Evolutionary conservation across 2,329 filamentous ascomycete genomes (phyloP).

Genomic region (Phyllachora maydis): DNA sequence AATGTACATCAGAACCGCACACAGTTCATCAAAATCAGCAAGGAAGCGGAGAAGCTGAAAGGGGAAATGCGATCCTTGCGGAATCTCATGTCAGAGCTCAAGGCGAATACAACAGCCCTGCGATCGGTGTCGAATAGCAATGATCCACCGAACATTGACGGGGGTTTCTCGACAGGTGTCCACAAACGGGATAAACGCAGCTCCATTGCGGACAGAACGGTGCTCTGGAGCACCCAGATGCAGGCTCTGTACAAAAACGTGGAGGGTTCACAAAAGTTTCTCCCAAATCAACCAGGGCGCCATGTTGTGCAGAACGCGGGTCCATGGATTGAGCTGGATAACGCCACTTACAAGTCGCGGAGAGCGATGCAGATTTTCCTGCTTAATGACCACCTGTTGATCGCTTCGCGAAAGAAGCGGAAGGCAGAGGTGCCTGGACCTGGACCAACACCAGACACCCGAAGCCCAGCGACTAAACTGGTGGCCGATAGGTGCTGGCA

Average conservation of each 20-base stretch:
- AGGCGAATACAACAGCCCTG: constrained; percentile 49
- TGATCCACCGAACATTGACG: constrained; percentile 24
- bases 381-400: constrained; percentile 81
- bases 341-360: constrained; percentile 87
- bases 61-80: constrained; percentile 82
- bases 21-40: constrained; percentile 98
- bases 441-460: constrained; percentile 19
- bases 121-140: constrained; percentile 31
- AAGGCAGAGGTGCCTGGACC: constrained; percentile 47
- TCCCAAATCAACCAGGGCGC: constrained; percentile 75
- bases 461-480: constrained; percentile 47
- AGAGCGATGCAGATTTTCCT: constrained; percentile 80
- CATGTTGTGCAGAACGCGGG: constrained; percentile 88
- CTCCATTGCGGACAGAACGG: constrained; percentile 55
- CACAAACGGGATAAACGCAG: constrained; percentile 68
- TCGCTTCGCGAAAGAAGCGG: constrained; percentile 85
- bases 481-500: constrained; percentile 92
- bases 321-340: constrained; percentile 89
- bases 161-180: constrained; percentile 29
- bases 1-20: constrained; percentile 94
- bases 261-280: constrained; percentile 93
- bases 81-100: constrained; percentile 83
- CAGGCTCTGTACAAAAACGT: constrained; percentile 86
- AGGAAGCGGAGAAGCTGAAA: constrained; percentile 96
- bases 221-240: constrained; percentile 49